Evolutionary conservation across 2,329 filamentous ascomycete genomes (phyloP).

Genomic region (Colletotrichum incanum): DNA sequence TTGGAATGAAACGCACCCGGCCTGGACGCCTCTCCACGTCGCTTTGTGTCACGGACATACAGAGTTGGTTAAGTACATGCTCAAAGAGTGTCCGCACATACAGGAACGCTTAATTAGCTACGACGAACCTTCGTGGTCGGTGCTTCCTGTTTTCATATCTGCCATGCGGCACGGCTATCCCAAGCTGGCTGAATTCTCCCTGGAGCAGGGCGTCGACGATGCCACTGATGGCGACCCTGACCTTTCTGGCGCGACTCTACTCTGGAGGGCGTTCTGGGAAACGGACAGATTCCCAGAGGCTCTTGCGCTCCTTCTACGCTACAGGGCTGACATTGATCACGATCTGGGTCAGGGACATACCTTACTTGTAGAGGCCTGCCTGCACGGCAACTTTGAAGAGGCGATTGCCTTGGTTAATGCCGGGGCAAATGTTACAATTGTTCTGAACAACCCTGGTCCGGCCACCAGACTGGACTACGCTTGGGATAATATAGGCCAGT

Average conservation of each 20-base stretch:
- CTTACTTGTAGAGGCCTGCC: slow-evolving; percentile 18
- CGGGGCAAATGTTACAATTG: slow-evolving; percentile 7
- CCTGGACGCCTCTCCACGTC: slow-evolving; percentile 10
- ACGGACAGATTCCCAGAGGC: neutral
- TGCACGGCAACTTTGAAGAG: neutral
- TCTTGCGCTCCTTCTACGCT: neutral
- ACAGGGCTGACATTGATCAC: slow-evolving; percentile 11
- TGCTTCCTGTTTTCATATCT: neutral
- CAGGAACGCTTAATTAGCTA: neutral
- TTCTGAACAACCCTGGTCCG: neutral
- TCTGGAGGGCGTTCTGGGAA: slow-evolving; percentile 14
- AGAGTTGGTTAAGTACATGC: neutral
- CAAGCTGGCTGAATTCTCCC: neutral
- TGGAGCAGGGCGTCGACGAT: neutral
- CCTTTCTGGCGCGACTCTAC: neutral
- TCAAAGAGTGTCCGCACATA: neutral
- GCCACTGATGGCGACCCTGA: neutral
- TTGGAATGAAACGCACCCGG: neutral
- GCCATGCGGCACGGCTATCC: neutral
- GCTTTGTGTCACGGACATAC: slow-evolving; percentile 4
- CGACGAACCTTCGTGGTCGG: neutral
- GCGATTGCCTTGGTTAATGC: neutral
- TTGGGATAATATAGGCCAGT: neutral
- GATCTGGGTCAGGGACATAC: slow-evolving; percentile 17
- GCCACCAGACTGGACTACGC: neutral